Base-by-base conservation (phyloP, 176 grass and related monocot species). In the Musa acuminata region DNA sequence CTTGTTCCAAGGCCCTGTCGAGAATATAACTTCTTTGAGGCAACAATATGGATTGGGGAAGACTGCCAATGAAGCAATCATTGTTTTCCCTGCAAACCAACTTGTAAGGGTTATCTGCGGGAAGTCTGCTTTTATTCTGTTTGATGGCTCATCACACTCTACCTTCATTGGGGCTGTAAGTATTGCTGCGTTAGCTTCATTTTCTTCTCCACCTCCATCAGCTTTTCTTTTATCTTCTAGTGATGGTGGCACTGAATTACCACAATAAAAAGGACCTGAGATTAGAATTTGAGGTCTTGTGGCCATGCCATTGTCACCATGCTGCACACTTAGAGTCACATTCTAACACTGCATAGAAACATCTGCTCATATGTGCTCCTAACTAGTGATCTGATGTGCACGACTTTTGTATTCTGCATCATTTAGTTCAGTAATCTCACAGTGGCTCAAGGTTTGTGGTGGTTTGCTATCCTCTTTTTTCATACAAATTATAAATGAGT, bases 1-100 rank as follows among this genome's bases (percentile, higher is more conserved):
- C 78, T 12, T 92, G 67, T 92, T 92, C 80, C 78, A 92, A 75
- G 92, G 87, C 17, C 74, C 76, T 54, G 76, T 89, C 16, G 77
- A 19, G 22, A 96, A 92, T 82, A 71, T 96, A 54, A 76, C 84
- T 43, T 14, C 75, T 60, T 78, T 87, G 21, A 96, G 89, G 66
- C 86, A 92, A 80, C 89, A 89, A 19, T 92, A 96, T 72, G 92
- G 92, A 75, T 85, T 89, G 52, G 70, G 78, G 52, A 89, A 96
- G 73, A 82, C 29, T 12, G 72, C 80, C 5, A 92, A 82, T 65
- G 92, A 96, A 69, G 78, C 87, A 78, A 85, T 82, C 80, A 85
- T 96, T 54, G 20, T 96, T 24, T 91, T 86, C 77, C 91, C 91
- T 49, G 83, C 69, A 14, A 87, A 87, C 74, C 75, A 88, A 54